Evolutionary conservation across 2,329 filamentous ascomycete genomes (phyloP).

Genomic region (Fusarium pseudonygamai): DNA sequence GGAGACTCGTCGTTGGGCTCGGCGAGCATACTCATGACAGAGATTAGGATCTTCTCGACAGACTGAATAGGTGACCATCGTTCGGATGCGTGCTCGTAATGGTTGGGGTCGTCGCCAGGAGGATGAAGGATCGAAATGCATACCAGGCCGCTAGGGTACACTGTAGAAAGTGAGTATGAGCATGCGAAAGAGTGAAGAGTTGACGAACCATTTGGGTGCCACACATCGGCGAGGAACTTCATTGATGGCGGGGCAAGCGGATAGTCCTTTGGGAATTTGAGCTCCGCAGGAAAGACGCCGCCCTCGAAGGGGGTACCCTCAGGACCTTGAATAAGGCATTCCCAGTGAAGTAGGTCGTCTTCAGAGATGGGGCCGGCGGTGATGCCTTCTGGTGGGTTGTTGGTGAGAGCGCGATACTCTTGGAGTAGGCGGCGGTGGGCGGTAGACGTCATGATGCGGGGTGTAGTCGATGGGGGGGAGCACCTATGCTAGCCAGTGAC

Average conservation of each 20-base stretch:
- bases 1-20: constrained; percentile 97
- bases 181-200: background rate
- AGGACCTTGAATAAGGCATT: constrained; percentile 93
- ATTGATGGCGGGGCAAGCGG: constrained; percentile 96
- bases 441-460: constrained; percentile 63
- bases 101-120: constrained; percentile 96
- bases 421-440: constrained; percentile 86
- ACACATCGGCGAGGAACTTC: constrained; percentile 93
- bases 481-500: background rate
- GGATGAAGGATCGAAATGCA: constrained; percentile 99
- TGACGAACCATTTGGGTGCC: constrained; percentile 89
- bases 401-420: constrained; percentile 94
- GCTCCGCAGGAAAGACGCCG: constrained; percentile 92
- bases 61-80: constrained; percentile 97
- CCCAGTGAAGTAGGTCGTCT: constrained; percentile 96
- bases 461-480: background rate
- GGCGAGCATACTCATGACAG: constrained; percentile 97
- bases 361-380: constrained; percentile 92
- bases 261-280: constrained; percentile 96
- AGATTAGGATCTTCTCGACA: constrained; percentile 96
- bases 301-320: constrained; percentile 97
- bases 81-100: constrained; percentile 96
- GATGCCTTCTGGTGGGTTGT: constrained; percentile 97
- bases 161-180: constrained; percentile 55
- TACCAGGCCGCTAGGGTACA: constrained; percentile 90